Evolutionary conservation across 805 yeast species (phyloP).

Genomic region (Candida sithepensis): DNA sequence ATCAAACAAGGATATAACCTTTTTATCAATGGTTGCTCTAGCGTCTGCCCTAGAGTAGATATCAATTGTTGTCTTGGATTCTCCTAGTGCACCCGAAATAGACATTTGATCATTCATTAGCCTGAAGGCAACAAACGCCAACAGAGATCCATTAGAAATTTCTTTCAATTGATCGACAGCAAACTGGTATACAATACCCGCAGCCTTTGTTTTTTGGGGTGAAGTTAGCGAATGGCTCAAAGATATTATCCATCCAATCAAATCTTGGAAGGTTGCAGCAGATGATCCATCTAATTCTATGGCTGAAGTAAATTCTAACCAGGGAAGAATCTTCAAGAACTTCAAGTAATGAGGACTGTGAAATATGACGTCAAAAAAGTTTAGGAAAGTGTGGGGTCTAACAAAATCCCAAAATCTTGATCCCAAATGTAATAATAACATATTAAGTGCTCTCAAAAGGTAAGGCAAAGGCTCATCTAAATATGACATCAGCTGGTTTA

Average conservation of each 20-base stretch:
- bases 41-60: slow-evolving; percentile 43
- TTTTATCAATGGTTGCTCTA: slow-evolving; percentile 44
- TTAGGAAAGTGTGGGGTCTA: slow-evolving; percentile 49
- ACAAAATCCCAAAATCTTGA: slow-evolving; percentile 51
- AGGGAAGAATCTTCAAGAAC: slow-evolving; percentile 27
- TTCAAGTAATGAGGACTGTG: slow-evolving; percentile 47
- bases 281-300: slow-evolving; percentile 10
- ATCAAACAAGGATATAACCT: slow-evolving; percentile 32
- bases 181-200: slow-evolving; percentile 47
- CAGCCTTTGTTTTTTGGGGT: slow-evolving; percentile 50
- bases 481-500: slow-evolving; percentile 50
- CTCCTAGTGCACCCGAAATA: slow-evolving; percentile 14
- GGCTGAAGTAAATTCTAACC: slow-evolving; percentile 1
- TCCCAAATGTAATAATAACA: slow-evolving; percentile 41
- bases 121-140: slow-evolving; percentile 24
- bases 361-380: slow-evolving; percentile 57
- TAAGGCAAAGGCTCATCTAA: slow-evolving; percentile 49
- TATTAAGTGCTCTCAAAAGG: slow-evolving; percentile 48
- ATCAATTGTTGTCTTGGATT: slow-evolving; percentile 31
- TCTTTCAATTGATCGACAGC: slow-evolving; percentile 35
- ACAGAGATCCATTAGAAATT: slow-evolving; percentile 21
- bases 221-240: slow-evolving; percentile 38
- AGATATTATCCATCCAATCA: slow-evolving; percentile 53
- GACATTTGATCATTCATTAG: slow-evolving; percentile 20
- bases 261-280: slow-evolving; percentile 35